Percentiles rank a stretch among this genome's conserved stretches.
Conservation (phyloP, 768 basidiomycete genomes). For the Termitomyces sp. region DNA sequence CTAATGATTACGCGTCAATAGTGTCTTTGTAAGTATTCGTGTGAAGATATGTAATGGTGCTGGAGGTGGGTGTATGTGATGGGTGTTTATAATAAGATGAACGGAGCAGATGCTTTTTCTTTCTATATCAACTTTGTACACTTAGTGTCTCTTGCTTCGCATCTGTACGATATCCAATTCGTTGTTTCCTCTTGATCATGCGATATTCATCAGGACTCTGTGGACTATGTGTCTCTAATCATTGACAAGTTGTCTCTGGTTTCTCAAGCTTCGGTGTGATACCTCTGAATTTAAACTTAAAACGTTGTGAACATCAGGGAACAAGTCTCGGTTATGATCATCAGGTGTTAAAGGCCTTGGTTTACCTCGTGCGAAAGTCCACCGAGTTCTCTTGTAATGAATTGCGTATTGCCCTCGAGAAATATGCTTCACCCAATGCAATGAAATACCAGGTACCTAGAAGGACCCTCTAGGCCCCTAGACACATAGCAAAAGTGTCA, state of each 20-base stretch:
- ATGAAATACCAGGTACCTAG: no score
- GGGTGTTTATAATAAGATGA: no score
- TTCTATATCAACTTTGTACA: not conserved
- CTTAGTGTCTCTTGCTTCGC: not conserved
- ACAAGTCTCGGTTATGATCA: no score
- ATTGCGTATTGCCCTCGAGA: no score
- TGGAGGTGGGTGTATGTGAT: not conserved
- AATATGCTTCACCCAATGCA: no score
- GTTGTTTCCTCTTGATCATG: not conserved
- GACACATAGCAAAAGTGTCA: no score
- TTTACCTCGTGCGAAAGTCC: no score
- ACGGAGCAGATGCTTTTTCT: not conserved
- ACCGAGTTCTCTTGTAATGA: no score
- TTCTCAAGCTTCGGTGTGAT: not conserved
- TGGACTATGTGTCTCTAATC: not conserved
- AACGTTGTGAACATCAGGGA: not conserved
- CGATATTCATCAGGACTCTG: not conserved
- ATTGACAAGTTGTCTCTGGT: not conserved
- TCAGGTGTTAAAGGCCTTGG: no score
- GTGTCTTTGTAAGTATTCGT: not conserved
- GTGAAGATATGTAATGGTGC: not conserved
- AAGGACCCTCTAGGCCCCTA: no score
- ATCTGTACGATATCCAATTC: not conserved
- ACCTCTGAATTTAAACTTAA: not conserved
- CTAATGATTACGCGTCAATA: not conserved